Conservation (phyloP, 139 green algal genomes). For the Micractinium sp. region DNA sequence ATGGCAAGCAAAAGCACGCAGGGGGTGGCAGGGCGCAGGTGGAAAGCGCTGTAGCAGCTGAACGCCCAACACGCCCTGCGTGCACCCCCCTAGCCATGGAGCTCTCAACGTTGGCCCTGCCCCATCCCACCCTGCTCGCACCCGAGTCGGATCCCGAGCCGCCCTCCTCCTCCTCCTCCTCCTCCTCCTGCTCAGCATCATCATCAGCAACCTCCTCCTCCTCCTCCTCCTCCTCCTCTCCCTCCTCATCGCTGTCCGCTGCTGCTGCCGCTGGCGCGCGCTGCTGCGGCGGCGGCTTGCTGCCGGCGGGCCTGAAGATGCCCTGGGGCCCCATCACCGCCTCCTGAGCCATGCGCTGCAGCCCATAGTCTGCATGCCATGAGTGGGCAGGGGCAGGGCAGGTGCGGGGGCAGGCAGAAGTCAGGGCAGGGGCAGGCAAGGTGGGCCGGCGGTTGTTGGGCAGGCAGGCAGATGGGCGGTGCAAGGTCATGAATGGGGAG, state of each 20-base stretch:
- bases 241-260: conserved; percentile 14
- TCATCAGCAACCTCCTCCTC: conserved; percentile 23
- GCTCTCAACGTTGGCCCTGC: neutral
- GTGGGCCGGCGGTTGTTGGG: too few relatives aligned
- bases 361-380: conserved; percentile 80
- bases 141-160: conserved; percentile 27
- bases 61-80: neutral
- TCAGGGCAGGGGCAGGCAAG: too few relatives aligned
- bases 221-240: conserved; percentile 36
- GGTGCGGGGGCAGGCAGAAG: neutral
- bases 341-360: conserved; percentile 92
- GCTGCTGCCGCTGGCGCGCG: neutral
- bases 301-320: conserved; percentile 21
- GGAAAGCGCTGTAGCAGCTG: neutral
- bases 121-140: neutral
- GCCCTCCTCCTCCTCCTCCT: conserved; percentile 33
- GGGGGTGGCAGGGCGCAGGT: neutral
- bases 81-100: neutral
- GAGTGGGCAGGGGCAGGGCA: too few relatives aligned
- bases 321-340: conserved; percentile 72
- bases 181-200: neutral
- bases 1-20: neutral
- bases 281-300: neutral
- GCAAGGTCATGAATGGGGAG: too few relatives aligned
- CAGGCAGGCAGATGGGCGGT: too few relatives aligned